Conservation (phyloP, 441 rosid genomes). For the Pelargonium australe region DNA sequence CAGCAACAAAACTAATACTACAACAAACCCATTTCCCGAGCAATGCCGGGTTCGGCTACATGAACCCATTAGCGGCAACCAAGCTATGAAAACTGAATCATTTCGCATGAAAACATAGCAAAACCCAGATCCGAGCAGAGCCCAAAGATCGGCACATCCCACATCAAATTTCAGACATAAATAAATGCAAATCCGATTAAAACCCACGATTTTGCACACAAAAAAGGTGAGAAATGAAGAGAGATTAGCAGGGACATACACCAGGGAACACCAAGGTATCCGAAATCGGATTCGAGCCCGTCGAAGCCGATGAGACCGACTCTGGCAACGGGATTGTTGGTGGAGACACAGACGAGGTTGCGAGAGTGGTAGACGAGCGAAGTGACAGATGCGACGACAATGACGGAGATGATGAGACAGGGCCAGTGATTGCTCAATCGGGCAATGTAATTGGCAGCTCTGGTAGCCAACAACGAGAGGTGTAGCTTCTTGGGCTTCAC, state of each 20-base stretch:
- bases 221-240: background rate
- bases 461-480: constrained; percentile 42
- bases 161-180: constrained; percentile 6
- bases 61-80: too few species aligned
- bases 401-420: constrained; percentile 45
- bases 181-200: background rate
- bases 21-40: too few species aligned
- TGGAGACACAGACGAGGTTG: constrained; percentile 66
- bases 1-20: too few species aligned
- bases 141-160: background rate
- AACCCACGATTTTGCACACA: constrained; percentile 1
- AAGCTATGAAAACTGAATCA: background rate
- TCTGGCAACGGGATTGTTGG: constrained; percentile 59
- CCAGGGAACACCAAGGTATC: constrained; percentile 94
- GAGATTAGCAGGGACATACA: constrained; percentile 47
- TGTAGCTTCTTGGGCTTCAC: constrained; percentile 73
- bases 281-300: constrained; percentile 83
- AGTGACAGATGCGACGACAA: constrained; percentile 26
- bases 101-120: background rate
- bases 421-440: constrained; percentile 33
- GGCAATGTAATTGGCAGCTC: constrained; percentile 8
- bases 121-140: constrained; percentile 10
- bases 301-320: constrained; percentile 65
- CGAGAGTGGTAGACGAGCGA: constrained; percentile 52
- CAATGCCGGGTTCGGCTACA: too few species aligned